Base-by-base conservation (phyloP, 1,139 yeast species). In the Sugiyamaella xylanicola region DNA sequence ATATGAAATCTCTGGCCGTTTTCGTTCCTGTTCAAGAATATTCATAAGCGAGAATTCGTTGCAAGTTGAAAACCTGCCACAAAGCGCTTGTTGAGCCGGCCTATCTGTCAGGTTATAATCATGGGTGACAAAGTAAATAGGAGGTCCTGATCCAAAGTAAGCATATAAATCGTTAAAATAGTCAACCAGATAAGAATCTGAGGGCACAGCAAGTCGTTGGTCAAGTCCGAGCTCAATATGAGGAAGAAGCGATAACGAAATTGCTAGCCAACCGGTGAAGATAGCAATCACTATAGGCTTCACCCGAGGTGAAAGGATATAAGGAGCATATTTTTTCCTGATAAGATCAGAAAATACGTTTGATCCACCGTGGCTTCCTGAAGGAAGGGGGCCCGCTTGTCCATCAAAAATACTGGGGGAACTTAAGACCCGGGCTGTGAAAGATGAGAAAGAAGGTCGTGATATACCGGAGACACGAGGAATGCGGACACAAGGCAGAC, bases 61-160 rank as follows among this genome's bases (percentile, higher is more conserved):
- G 69, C 99, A 93, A 0, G 91, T 81, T 0, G 96, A 82, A 67
- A 90, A 93, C 59, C 90, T 81, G 1, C 98, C 97, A 73, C 99
- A 93, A 0, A 92, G 65, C 55, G 82, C 78, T 64, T 86, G 86
- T 69, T 93, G 99, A 49, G 77, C 78, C 0, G 63, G 71, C 53
- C 89, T 73, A 9, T 71, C 59, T 0, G 95, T 87, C 1, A 87
- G 75, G 65, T 89, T 86, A 53, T 83, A 68, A 56, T 81, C 83
- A 55, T 81, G 80, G 19, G 89, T 82, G 32, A 93, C 92, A 70
- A 90, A 87, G 66, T 87, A 93, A 1, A 89, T 80, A 0, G 99
- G 99, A 0, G 99, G 97, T 0, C 98, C 99, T 2, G 87, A 87
- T 60, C 87, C 85, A 58, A 93, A 76, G 66, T 85, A 87, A 1